Base-by-base conservation (phyloP, 1,284 basidiomycete genomes). In the Fomitiporia mediterranea region DNA sequence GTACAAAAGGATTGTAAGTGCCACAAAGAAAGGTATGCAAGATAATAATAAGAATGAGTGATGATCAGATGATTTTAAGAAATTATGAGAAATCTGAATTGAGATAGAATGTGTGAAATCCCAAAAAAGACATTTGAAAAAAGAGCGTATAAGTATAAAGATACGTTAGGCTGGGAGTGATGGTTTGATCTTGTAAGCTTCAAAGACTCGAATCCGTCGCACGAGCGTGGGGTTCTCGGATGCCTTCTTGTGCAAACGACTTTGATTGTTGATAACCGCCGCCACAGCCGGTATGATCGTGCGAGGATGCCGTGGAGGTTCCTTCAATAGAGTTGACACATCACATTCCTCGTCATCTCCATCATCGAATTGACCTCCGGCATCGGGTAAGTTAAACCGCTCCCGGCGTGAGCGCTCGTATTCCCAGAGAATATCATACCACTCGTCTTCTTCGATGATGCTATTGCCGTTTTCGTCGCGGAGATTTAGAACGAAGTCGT, bases 371-470 rank as follows among this genome's bases (percentile, higher is more conserved):
- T 79, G 7, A 71, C 67, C 15, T 65, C 65, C 44, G 67, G 64
- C 34, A 62, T 58, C 61, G 69, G 68, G 42, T 67, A 60, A 67
- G 70, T 72, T 51, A 53, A 53, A 57, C 35, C 51, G 52, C 42
- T 51, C 48, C 28, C 48, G 51, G 34, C 53, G 38, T 13, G 53
- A 55, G 6, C 77, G 76, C 60, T 87, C 84, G 62, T 89, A 89
- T 38, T 82, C 77, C 81, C 83, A 87, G 9, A 88, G 62, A 9
- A 73, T 66, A 30, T 83, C 76, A 13, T 77, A 72, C 42, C 86
- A 73, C 58, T 77, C 73, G 13, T 72, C 67, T 3, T 78, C 74
- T 17, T 67, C 67, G 3, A 79, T 62, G 17, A 74, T 51, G 51
- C 67, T 65, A 47, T 66, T 64, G 7, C 78, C 77, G 9, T 71